Conservation (phyloP, 2,329 filamentous ascomycete genomes). For the Pseudogymnoascus sp. region DNA sequence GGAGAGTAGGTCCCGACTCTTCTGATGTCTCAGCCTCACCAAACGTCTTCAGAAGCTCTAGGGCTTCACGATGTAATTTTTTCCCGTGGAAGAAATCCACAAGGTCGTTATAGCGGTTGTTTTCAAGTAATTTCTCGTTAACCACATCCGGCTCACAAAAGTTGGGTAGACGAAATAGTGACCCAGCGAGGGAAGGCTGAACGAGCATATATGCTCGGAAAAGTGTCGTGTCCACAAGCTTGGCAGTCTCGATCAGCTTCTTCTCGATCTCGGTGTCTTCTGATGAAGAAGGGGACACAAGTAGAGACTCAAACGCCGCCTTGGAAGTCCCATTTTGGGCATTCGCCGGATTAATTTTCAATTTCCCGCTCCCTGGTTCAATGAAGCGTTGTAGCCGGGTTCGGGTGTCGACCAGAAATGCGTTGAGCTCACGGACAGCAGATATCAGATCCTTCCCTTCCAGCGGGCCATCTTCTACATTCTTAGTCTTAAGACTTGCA, state of each 20-base stretch:
- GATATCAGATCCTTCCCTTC: slow-evolving; percentile 77
- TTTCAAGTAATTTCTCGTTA: slow-evolving; percentile 83
- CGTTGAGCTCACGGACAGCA: slow-evolving; percentile 75
- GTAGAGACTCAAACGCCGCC: slow-evolving; percentile 47
- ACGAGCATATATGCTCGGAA: slow-evolving; percentile 95
- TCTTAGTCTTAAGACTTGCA: slow-evolving; percentile 42
- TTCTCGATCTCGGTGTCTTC: slow-evolving; percentile 54
- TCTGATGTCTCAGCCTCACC: slow-evolving; percentile 52
- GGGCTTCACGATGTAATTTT: slow-evolving; percentile 77
- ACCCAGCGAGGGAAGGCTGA: slow-evolving; percentile 73
- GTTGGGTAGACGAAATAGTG: slow-evolving; percentile 90
- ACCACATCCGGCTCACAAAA: slow-evolving; percentile 96
- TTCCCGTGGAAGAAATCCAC: slow-evolving; percentile 98
- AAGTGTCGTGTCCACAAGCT: slow-evolving; percentile 83
- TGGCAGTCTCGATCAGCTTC: slow-evolving; percentile 68
- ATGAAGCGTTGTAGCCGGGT: slow-evolving; percentile 54
- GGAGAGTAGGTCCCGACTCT: slow-evolving; percentile 49
- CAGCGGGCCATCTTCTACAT: slow-evolving; percentile 44
- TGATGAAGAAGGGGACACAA: slow-evolving; percentile 36
- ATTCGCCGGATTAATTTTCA: slow-evolving; percentile 41
- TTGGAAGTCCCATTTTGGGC: slow-evolving; percentile 37
- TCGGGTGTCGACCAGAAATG: slow-evolving; percentile 81
- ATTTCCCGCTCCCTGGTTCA: slow-evolving; percentile 53
- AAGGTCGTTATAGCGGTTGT: slow-evolving; percentile 80
- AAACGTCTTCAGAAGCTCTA: slow-evolving; percentile 75